Evolutionary conservation across 108 stramenopile genomes (phyloP).

Genomic region (Pseudonitzschia delicatissima): DNA sequence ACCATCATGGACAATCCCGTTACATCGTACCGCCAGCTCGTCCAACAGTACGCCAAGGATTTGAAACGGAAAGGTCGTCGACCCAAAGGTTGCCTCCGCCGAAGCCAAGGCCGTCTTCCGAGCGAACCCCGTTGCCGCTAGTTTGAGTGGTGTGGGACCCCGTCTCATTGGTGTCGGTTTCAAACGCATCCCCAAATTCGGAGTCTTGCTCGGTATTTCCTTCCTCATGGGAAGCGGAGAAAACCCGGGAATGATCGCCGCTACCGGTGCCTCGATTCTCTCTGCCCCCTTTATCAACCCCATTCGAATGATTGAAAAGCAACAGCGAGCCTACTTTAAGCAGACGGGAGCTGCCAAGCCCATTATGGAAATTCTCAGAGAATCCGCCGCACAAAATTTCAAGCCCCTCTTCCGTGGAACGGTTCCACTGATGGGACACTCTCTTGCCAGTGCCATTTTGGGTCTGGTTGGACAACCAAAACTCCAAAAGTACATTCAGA

Average conservation of each 20-base stretch:
- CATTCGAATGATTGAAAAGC: slow-evolving; percentile 95
- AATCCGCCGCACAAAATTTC: slow-evolving; percentile 79
- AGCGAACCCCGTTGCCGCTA: slow-evolving; percentile 74
- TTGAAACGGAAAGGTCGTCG: slow-evolving; percentile 76
- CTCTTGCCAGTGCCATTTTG: slow-evolving; percentile 80
- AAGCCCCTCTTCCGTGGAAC: slow-evolving; percentile 89
- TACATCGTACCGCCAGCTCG: slow-evolving; percentile 90
- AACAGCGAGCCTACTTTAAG: slow-evolving; percentile 90
- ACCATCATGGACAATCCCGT: slow-evolving; percentile 91
- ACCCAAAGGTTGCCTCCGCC: slow-evolving; percentile 71
- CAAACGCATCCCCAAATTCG: slow-evolving; percentile 93
- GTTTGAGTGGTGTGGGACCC: slow-evolving; percentile 76
- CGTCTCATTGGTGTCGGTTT: slow-evolving; percentile 90
- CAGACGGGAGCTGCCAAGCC: slow-evolving; percentile 81
- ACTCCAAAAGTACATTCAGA: slow-evolving; percentile 88
- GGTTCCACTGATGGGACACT: slow-evolving; percentile 90
- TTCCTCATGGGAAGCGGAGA: slow-evolving; percentile 86
- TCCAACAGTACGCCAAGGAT: slow-evolving; percentile 92
- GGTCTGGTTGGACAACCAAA: slow-evolving; percentile 91
- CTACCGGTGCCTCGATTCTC: slow-evolving; percentile 81
- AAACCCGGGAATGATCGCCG: slow-evolving; percentile 67
- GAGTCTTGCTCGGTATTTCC: slow-evolving; percentile 82
- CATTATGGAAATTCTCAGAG: slow-evolving; percentile 80
- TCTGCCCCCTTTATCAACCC: slow-evolving; percentile 91
- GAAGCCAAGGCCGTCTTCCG: slow-evolving; percentile 86